Evolutionary conservation across 257 asterid species (phyloP).

Genomic region (Penstemon newberryi): DNA sequence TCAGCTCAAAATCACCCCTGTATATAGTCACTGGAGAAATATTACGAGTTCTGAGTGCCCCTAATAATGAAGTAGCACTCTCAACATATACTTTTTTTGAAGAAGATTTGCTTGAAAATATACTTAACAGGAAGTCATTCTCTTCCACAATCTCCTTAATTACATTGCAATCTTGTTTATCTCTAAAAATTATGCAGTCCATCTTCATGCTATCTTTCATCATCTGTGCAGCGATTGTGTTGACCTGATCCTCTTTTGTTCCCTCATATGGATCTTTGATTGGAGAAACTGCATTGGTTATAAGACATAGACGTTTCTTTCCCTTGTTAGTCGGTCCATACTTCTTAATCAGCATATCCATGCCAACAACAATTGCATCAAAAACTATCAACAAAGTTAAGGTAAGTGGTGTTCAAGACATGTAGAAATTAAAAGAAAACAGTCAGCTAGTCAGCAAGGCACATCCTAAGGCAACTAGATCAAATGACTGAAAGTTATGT

Average conservation of each 20-base stretch:
- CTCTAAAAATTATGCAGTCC: constrained; percentile 71
- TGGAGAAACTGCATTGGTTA: constrained; percentile 72
- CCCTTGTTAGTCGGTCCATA: constrained; percentile 79
- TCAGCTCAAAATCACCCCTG: constrained; percentile 86
- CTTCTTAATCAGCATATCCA: constrained; percentile 91
- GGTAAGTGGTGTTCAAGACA: constrained; percentile 36
- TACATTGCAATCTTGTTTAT: constrained; percentile 36
- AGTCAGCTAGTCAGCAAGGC: constrained; percentile 5
- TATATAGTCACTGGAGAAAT: constrained; percentile 75
- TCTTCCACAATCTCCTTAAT: constrained; percentile 60
- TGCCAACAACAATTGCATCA: constrained; percentile 92
- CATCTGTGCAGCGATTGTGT: constrained; percentile 83
- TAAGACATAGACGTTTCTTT: constrained; percentile 82
- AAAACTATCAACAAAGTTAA: constrained; percentile 73
- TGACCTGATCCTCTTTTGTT: constrained; percentile 94
- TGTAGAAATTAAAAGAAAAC: constrained; percentile 19
- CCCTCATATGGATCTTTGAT: constrained; percentile 81
- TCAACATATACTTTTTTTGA: constrained; percentile 71
- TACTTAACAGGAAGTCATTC: constrained; percentile 68
- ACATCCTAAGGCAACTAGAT: constrained; percentile 12
- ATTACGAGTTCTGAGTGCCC: constrained; percentile 89
- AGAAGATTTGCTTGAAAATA: constrained; percentile 58
- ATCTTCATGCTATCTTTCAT: constrained; percentile 78
- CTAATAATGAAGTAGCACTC: constrained; percentile 69
- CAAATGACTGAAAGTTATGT: neutral